Evolutionary conservation across 306 rosid genomes (phyloP), one percentile per base, ranked within the genome.

Genomic region (Fragaria ananassa): DNA sequence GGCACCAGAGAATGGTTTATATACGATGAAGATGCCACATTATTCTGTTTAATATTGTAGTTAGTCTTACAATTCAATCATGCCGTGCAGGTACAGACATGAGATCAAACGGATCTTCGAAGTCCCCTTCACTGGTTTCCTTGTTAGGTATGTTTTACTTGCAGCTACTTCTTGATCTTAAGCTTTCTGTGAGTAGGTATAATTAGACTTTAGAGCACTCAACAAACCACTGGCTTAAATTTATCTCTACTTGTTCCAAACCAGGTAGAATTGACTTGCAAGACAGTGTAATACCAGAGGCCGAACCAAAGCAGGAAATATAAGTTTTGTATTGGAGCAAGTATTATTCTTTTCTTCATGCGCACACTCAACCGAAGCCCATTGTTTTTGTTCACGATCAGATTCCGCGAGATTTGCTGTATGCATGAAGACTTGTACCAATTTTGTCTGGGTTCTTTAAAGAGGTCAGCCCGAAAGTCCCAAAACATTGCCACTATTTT

Each of bases 211-310:
- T 1, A 34, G 69, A 29, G 57, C 54, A 68, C 44, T 10, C 1
- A 8, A 46, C 60, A 41, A 58, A 10, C 70, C 9, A 13, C 47
- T 45, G 70, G 70, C 21, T 29, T 3, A 18, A 29, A 18, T 17
- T 19, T 45, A 0, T 7, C 12, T 66, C 7, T 17, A 2, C 44
- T 4, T 58, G 46, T 61, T 41, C 58, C 80, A 54, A 71, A 74
- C 74, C 90, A 95, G 99, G 96, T 72, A 85, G 91, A 77, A 85
- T 95, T 73, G 92, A 95, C 78, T 87, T 95, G 91, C 91, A 91
- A 87, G 96, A 91, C 69, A 83, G 82, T 25, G 83, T 75, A 79
- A 89, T 93, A 80, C 46, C 96, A 42, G 98, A 92, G 85, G 81
- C 54, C 61, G 97, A 92, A 75, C 97, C 78, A 80, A 95, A 90